phyloP scores from a whole-genome alignment of 1,284 basidiomycete species.

The Fomitopsis palustris region DNA sequence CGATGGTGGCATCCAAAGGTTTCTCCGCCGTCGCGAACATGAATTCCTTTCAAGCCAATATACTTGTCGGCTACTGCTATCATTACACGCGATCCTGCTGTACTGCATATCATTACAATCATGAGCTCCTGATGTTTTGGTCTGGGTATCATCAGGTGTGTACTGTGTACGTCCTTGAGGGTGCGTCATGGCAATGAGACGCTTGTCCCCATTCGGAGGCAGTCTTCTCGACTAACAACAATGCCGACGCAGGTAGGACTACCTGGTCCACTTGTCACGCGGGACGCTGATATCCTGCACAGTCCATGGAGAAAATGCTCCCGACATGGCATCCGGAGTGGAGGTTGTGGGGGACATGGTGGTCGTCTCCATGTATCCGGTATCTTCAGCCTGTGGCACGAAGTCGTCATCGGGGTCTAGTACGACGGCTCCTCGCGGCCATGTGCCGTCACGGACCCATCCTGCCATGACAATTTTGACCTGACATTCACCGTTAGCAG shows the following conservation, averaged over 20 bases:
- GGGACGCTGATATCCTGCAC: neutral
- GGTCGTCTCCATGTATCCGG: neutral
- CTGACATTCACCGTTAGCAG: conserved; percentile 33
- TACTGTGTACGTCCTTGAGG: conserved; percentile 8
- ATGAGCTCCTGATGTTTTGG: neutral
- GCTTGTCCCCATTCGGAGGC: neutral
- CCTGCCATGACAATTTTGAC: conserved; percentile 68
- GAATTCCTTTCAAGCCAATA: conserved; percentile 24
- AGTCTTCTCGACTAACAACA: neutral
- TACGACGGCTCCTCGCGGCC: conserved; percentile 57
- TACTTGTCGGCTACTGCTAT: conserved; percentile 30
- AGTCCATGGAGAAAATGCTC: conserved; percentile 1
- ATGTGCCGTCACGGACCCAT: conserved; percentile 72
- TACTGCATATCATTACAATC: conserved; percentile 5
- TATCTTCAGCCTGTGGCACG: neutral
- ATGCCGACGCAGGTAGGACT: neutral
- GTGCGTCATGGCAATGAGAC: neutral
- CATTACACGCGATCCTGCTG: conserved; percentile 5
- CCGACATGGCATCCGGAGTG: conserved; percentile 2
- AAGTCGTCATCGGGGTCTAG: conserved; percentile 57
- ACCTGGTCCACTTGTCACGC: neutral
- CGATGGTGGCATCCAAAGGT: conserved; percentile 47
- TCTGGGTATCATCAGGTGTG: conserved; percentile 1
- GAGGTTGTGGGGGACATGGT: neutral
- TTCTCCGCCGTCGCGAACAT: conserved; percentile 67